A percentile compares a stretch with the other conserved stretches of the same genome.
These are phyloP conservation scores for Fistulifera solaris DNA, from an alignment of 108 stramenopile genomes.

Conservation along the genomic window DNA sequence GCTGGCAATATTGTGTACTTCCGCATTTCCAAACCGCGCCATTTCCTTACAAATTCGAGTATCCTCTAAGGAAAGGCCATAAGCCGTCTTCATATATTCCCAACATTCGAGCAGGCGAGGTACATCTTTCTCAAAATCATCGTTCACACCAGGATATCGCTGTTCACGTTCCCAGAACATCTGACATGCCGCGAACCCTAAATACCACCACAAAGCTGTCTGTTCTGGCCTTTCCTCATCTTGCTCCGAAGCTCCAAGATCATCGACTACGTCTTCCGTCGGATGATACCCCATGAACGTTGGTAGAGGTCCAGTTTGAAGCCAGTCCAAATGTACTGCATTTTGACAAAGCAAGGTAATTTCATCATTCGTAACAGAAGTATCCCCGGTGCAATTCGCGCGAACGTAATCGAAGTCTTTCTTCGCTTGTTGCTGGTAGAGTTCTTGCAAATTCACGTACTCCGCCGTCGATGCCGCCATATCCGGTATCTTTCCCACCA, in stretches of 20 bases:
- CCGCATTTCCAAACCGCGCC: constrained; percentile 77
- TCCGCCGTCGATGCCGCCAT: constrained; percentile 80
- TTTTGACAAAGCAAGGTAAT: constrained; percentile 68
- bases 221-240: constrained; percentile 66
- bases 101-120: constrained; percentile 34
- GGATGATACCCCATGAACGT: constrained; percentile 32
- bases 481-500: constrained; percentile 87
- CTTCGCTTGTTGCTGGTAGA: constrained; percentile 66
- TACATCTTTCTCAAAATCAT: constrained; percentile 47
- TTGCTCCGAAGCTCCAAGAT: constrained; percentile 29
- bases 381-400: background rate
- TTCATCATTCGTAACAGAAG: constrained; percentile 40
- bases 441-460: constrained; percentile 75
- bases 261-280: constrained; percentile 35
- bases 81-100: constrained; percentile 22
- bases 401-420: constrained; percentile 37
- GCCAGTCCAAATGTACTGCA: constrained; percentile 43
- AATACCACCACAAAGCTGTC: constrained; percentile 74
- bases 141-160: constrained; percentile 65
- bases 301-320: constrained; percentile 40
- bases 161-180: constrained; percentile 49
- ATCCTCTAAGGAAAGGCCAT: constrained; percentile 36
- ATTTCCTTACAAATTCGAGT: constrained; percentile 49
- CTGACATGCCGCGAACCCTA: constrained; percentile 72
- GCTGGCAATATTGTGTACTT: constrained; percentile 83